Percentiles rank a stretch among this genome's conserved stretches.
Evolutionary conservation across 228 moss, liverwort and hornwort species (phyloP).

Genomic region (Sphagnum magellanicum): DNA sequence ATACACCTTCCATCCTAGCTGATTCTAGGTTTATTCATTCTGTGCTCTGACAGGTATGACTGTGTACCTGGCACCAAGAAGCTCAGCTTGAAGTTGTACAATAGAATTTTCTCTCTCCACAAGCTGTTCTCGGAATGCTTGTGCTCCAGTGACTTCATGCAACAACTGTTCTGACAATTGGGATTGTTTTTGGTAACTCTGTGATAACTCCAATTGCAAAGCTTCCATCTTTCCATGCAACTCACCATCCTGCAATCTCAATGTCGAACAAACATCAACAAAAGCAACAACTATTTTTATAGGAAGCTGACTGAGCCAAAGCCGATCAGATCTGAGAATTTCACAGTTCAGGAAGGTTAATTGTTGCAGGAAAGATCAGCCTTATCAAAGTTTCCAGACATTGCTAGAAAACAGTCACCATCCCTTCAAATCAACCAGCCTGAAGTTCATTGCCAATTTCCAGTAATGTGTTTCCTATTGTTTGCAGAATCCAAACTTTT

Average conservation of each 20-base stretch:
- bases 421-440: too few relatives aligned
- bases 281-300: neutral
- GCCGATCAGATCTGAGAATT: neutral
- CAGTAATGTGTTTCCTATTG: too few relatives aligned
- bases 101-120: constrained; percentile 52
- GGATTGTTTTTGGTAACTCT: constrained; percentile 78
- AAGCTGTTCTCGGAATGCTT: constrained; percentile 44
- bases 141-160: constrained; percentile 55
- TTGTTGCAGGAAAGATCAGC: neutral
- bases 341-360: too few relatives aligned
- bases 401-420: too few relatives aligned
- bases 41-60: neutral
- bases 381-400: neutral
- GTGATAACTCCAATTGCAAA: constrained; percentile 73
- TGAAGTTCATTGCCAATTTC: too few relatives aligned
- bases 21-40: too few relatives aligned
- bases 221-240: constrained; percentile 58
- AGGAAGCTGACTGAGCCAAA: neutral
- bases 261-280: neutral
- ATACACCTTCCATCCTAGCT: too few relatives aligned
- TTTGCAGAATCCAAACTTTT: too few relatives aligned
- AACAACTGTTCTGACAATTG: constrained; percentile 72
- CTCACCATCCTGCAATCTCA: constrained; percentile 36
- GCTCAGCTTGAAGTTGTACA: constrained; percentile 40
- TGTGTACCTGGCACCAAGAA: constrained; percentile 30